phyloP scores from a whole-genome alignment of 202 grass and related monocot species.

The Cymbopogon flexuosus region DNA sequence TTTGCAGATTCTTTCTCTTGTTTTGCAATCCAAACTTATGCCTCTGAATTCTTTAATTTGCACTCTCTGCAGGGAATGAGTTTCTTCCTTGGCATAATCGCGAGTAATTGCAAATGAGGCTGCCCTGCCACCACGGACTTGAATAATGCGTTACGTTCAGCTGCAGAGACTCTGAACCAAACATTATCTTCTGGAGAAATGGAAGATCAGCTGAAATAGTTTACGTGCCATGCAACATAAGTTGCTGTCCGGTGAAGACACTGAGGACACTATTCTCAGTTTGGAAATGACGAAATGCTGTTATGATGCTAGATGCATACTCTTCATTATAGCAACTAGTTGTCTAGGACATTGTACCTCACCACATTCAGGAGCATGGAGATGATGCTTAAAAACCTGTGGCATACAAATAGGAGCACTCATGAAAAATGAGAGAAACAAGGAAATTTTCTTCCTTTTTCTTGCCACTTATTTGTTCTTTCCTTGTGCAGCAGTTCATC shows the following conservation, averaged over 20 bases:
- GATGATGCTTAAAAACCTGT: no score
- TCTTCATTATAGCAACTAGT: neutral
- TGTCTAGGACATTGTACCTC: neutral
- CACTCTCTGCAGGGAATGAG: neutral
- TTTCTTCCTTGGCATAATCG: neutral
- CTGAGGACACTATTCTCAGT: conserved; percentile 59
- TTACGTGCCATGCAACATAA: conserved; percentile 85
- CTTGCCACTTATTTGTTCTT: conserved; percentile 9
- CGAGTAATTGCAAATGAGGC: neutral
- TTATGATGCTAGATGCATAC: no score
- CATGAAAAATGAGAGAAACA: neutral
- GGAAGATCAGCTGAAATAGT: conserved; percentile 72
- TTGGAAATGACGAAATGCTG: conserved; percentile 63
- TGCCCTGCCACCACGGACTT: neutral
- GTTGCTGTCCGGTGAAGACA: conserved; percentile 63
- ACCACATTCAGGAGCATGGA: neutral
- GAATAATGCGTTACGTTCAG: neutral
- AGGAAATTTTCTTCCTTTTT: neutral
- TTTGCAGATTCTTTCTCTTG: no score
- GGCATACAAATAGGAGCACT: no score
- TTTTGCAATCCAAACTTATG: no score
- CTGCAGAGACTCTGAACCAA: conserved; percentile 14
- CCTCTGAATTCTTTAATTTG: no score
- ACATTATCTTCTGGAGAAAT: conserved; percentile 59
- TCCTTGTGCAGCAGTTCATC: neutral